Base-by-base conservation (phyloP, 148 eudicot species). In the Talinum fruticosum region DNA sequence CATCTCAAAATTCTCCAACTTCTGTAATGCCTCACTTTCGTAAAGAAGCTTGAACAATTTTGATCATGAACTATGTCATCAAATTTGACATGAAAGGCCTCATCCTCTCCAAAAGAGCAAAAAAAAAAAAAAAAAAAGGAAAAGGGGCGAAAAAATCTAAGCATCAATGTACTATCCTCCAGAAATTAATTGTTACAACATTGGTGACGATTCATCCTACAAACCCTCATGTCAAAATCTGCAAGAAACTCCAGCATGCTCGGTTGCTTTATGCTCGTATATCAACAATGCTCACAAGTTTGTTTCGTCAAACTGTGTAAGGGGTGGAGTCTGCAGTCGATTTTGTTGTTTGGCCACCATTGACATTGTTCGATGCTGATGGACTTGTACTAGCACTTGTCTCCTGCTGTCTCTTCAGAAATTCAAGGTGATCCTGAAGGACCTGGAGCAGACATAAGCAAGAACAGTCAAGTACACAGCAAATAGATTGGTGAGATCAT, bases 391-490 rank as follows among this genome's bases (percentile, higher is more conserved):
- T 87, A 1, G 73, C 47, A 62, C 67, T 80, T 51, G 83, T 82
- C 64, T 87, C 90, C 69, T 75, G 82, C 16, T 86, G 84, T 66
- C 83, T 77, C 75, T 78, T 79, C 64, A 93, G 75, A 44, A 74
- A 79, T 32, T 79, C 87, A 34, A 93, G 90, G 75, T 89, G 92
- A 76, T 41, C 79, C 79, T 84, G 91, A 79, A 93, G 81, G 61
- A 85, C 44, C 98, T 93, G 85, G 35, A 70, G 66, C 62, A 74
- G 41, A 61, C 59, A 78, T 3, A 21, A 37, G 26, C 62, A 74
- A 57, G 37, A 45, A 78, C 69, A 82, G 53, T 41, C 36, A 23
- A 29, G 73, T 62, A 72, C 34, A 6, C 18, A 29, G 67, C 34
- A 72, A 30, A 47, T 62, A 33, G 53, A 69, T 51, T 67, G 30